Conservation (phyloP, 2,329 filamentous ascomycete genomes). For the Endocalyx cinctus region DNA sequence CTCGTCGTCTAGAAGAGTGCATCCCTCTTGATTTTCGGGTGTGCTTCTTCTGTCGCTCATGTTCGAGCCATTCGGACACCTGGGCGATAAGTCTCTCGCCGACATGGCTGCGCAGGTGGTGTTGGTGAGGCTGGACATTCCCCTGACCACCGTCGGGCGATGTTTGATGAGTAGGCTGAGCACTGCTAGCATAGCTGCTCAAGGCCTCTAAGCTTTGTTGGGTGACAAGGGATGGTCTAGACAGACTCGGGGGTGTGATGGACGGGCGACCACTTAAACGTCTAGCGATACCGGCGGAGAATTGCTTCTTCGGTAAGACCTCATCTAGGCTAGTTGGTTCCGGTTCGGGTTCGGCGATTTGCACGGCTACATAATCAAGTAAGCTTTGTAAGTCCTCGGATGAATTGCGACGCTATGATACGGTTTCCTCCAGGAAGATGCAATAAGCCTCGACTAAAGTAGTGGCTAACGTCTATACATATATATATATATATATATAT, state of each 20-base stretch:
- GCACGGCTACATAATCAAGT: conserved; percentile 40
- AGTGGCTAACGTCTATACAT: too few relatives aligned
- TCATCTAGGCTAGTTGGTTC: conserved; percentile 30
- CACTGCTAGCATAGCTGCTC: conserved; percentile 16
- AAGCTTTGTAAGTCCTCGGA: conserved; percentile 8
- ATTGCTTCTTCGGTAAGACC: conserved; percentile 36
- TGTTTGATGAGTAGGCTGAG: conserved; percentile 20
- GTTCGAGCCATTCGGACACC: conserved; percentile 77
- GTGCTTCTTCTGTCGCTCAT: conserved; percentile 67
- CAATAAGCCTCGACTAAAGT: too few relatives aligned
- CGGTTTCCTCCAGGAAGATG: too few relatives aligned
- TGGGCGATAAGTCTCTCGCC: conserved; percentile 64
- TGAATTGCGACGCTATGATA: too few relatives aligned
- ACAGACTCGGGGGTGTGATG: conserved; percentile 32
- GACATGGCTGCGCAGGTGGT: conserved; percentile 29
- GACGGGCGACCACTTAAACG: conserved; percentile 40
- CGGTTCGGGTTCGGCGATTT: conserved; percentile 51
- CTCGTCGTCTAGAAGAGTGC: conserved; percentile 35
- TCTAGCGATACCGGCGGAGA: conserved; percentile 37
- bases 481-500: too few relatives aligned
- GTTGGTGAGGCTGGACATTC: conserved; percentile 28
- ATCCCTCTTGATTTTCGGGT: conserved; percentile 46
- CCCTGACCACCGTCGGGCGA: conserved; percentile 22
- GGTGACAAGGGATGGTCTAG: conserved; percentile 40
- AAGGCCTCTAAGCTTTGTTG: conserved; percentile 31